phyloP scores from a whole-genome alignment of 305 asterid species.

The Withania somnifera region DNA sequence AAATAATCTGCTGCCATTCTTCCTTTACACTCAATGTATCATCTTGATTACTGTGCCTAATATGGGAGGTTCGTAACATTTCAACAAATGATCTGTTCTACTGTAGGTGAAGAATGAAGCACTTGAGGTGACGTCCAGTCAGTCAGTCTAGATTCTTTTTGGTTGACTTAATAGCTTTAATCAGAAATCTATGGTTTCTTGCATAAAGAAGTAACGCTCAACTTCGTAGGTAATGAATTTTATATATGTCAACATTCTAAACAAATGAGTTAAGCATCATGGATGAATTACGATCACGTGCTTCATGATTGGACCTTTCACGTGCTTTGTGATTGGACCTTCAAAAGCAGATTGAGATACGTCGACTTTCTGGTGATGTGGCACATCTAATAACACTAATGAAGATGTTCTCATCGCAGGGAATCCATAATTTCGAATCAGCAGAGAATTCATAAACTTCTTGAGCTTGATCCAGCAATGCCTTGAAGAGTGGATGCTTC shows the following conservation, averaged over 20 bases:
- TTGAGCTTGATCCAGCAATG: conserved; percentile 73
- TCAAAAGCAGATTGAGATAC: conserved; percentile 35
- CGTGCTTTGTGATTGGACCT: not conserved
- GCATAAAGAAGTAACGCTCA: not conserved
- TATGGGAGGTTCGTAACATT: not conserved
- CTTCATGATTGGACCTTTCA: conserved; percentile 2
- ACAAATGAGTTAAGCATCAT: conserved; percentile 17
- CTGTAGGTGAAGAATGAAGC: not conserved
- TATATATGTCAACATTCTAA: conserved; percentile 21
- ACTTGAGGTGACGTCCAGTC: not conserved
- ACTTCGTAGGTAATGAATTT: conserved; percentile 6
- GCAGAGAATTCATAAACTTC: conserved; percentile 60
- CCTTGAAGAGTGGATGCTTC: conserved; percentile 70
- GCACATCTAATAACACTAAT: conserved; percentile 59
- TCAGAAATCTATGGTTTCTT: not conserved
- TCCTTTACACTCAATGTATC: not conserved
- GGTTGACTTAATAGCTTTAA: not conserved
- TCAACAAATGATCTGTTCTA: not conserved
- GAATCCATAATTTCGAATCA: conserved; percentile 56
- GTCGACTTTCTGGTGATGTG: conserved; percentile 36
- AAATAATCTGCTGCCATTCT: not conserved
- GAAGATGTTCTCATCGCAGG: conserved; percentile 75
- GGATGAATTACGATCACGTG: conserved; percentile 6
- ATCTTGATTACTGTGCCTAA: not conserved
- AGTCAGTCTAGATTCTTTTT: not conserved